These are phyloP conservation scores for Austropuccinia psidii DNA, from an alignment of 1,284 basidiomycete genomes.

Conservation along the genomic window DNA sequence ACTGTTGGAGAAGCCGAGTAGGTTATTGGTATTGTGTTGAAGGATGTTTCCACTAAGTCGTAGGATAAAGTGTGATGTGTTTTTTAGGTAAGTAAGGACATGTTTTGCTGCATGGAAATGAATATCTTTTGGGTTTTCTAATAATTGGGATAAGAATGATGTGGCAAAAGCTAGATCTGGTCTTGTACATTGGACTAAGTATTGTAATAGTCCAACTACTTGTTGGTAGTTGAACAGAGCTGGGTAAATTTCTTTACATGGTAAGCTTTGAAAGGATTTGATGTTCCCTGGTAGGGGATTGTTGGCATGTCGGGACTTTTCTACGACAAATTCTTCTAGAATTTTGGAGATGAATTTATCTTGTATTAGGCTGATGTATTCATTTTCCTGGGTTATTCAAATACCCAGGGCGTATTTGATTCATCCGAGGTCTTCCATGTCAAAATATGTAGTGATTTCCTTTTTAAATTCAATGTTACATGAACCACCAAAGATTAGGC, in stretches of 20 bases:
- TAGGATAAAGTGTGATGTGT: neutral
- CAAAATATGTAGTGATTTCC: neutral
- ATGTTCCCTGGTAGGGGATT: neutral
- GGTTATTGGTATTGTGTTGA: neutral
- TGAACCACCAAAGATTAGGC: neutral
- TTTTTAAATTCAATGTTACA: neutral
- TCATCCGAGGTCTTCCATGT: neutral
- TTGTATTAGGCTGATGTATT: neutral
- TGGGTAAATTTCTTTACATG: neutral
- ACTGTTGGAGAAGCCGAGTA: neutral
- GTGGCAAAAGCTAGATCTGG: neutral
- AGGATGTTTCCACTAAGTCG: neutral
- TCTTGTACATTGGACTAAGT: neutral
- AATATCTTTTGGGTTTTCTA: neutral
- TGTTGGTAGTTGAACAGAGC: neutral
- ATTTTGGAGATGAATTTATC: neutral
- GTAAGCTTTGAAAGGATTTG: neutral
- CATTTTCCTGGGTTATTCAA: neutral
- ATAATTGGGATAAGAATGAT: neutral
- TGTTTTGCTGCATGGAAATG: neutral
- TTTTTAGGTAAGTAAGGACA: neutral
- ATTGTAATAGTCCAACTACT: neutral
- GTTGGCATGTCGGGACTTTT: neutral
- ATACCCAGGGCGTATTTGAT: neutral
- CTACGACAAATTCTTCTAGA: neutral